Percentiles rank a stretch among this genome's conserved stretches.
Conservation (phyloP, 2,329 filamentous ascomycete species). For the Botrytis galanthina region DNA sequence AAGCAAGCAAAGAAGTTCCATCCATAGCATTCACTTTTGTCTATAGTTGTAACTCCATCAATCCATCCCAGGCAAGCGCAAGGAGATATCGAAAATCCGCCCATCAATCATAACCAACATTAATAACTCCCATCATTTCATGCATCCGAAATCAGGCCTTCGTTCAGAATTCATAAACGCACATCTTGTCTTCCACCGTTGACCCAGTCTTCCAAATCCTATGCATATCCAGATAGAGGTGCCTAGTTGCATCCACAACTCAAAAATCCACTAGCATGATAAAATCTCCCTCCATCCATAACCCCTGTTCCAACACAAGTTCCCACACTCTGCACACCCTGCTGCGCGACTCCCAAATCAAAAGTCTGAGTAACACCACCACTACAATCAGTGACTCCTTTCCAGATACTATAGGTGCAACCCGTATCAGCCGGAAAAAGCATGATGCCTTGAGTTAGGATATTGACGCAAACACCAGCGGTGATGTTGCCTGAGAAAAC, state of each 20-base stretch:
- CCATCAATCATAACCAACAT: neutral
- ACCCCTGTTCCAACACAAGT: constrained; percentile 15
- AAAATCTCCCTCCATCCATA: neutral
- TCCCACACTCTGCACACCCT: neutral
- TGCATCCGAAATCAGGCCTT: neutral
- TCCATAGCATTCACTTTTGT: neutral
- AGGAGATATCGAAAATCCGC: neutral
- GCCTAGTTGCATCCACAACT: constrained; percentile 1
- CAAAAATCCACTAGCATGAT: constrained; percentile 16
- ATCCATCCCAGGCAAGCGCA: neutral
- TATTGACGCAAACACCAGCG: constrained; percentile 1
- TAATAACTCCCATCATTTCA: neutral
- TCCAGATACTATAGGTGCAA: constrained; percentile 9
- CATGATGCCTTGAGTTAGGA: constrained; percentile 4
- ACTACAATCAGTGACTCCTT: neutral
- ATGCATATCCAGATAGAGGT: neutral
- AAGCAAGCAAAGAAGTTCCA: neutral
- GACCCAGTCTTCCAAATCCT: neutral
- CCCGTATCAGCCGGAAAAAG: neutral
- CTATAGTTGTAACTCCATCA: neutral
- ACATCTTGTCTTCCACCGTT: neutral
- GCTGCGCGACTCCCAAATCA: neutral
- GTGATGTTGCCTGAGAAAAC: constrained; percentile 14
- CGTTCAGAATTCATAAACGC: neutral
- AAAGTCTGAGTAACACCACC: neutral